Evolutionary conservation across 2,329 filamentous ascomycete species (phyloP).

Genomic region (Aspergillus awamori): DNA sequence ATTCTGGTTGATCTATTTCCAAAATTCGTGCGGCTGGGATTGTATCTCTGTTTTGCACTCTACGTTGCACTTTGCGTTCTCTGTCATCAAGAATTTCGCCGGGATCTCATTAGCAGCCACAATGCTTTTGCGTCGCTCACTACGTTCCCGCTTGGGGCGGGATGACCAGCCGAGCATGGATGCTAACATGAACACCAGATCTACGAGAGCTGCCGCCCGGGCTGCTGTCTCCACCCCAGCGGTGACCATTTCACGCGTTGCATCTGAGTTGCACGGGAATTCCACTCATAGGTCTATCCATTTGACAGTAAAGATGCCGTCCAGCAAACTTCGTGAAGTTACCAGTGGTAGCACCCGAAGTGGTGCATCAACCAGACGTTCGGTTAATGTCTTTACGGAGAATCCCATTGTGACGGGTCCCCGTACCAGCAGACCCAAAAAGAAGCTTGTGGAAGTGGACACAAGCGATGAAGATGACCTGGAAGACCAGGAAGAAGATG

Average conservation of each 20-base stretch:
- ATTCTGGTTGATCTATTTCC: not conserved
- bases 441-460: conserved; percentile 48
- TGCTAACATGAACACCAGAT: conserved; percentile 42
- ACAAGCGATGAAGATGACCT: conserved; percentile 54
- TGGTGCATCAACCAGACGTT: conserved; percentile 32
- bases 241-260: conserved; percentile 42
- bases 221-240: conserved; percentile 33
- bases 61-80: not conserved
- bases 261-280: conserved; percentile 40
- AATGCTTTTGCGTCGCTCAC: conserved; percentile 45
- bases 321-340: conserved; percentile 53
- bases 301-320: conserved; percentile 54
- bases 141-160: conserved; percentile 38
- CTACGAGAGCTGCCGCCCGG: conserved; percentile 38
- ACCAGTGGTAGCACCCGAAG: conserved; percentile 38
- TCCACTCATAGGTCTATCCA: conserved; percentile 44
- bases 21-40: not conserved
- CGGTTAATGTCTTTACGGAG: conserved; percentile 50
- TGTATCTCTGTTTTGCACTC: not conserved
- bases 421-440: conserved; percentile 49
- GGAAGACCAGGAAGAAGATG: conserved; percentile 48
- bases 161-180: conserved; percentile 32
- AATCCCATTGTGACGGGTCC: conserved; percentile 50
- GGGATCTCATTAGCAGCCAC: conserved; percentile 8
- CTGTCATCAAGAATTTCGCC: not conserved